Percentiles rank a stretch among this genome's conserved stretches.
Conservation (phyloP, 1,139 yeast genomes). For the Meyerozyma smithsonii region DNA sequence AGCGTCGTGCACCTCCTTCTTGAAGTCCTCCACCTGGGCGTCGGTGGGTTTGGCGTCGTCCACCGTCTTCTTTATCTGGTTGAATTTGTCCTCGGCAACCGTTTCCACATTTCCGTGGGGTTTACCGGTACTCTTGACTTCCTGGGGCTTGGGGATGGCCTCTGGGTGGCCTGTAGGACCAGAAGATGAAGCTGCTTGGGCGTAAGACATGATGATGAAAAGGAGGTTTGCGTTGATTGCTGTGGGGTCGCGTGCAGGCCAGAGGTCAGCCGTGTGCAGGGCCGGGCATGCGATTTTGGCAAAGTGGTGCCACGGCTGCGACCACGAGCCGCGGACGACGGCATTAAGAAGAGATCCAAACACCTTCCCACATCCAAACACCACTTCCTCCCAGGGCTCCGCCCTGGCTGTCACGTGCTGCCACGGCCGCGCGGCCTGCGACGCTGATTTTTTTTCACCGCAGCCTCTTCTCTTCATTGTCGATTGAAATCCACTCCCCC, state of each 20-base stretch:
- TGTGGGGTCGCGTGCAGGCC: conserved; percentile 3
- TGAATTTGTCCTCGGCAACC: conserved; percentile 23
- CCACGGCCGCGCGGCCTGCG: conserved; percentile 9
- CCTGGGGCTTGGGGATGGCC: conserved; percentile 23
- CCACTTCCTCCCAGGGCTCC: too few species aligned
- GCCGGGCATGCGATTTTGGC: too few species aligned
- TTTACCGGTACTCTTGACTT: conserved; percentile 17
- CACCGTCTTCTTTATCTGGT: conserved; percentile 22
- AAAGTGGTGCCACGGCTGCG: too few species aligned
- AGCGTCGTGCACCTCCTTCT: conserved; percentile 23
- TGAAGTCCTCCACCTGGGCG: conserved; percentile 13
- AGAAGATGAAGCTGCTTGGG: conserved; percentile 38
- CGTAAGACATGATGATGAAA: conserved; percentile 19
- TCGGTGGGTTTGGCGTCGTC: conserved; percentile 6
- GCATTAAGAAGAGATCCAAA: too few species aligned
- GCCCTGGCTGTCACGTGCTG: neutral
- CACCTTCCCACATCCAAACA: too few species aligned
- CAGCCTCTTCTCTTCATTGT: conserved; percentile 29
- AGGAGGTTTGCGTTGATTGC: conserved; percentile 3
- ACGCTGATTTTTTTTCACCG: conserved; percentile 1
- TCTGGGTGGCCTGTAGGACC: conserved; percentile 24
- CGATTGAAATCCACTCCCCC: conserved; percentile 90
- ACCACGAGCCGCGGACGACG: too few species aligned
- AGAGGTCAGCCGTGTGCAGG: too few species aligned
- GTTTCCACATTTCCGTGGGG: conserved; percentile 28